A percentile compares a stretch with the other conserved stretches of the same genome.
Conservation (phyloP, 2,329 filamentous ascomycete species). For the Venturia pyrina region DNA sequence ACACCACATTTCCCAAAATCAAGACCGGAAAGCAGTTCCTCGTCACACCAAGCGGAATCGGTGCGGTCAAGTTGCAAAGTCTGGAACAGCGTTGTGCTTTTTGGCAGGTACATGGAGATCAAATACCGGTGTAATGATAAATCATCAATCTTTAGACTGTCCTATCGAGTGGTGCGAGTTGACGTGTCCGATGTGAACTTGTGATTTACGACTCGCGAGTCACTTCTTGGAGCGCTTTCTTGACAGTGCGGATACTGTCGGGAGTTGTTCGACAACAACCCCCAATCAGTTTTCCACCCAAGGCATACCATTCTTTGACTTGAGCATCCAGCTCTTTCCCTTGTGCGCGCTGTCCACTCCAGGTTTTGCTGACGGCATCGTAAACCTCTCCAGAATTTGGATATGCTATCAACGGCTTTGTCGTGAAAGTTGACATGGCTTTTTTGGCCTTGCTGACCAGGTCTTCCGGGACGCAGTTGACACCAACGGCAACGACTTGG, state of each 20-base stretch:
- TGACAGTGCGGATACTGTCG: constrained; percentile 28
- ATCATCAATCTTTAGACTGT: background rate
- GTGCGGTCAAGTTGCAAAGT: constrained; percentile 26
- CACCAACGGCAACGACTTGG: constrained; percentile 32
- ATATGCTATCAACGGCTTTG: constrained; percentile 30
- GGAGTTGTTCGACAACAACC: constrained; percentile 39
- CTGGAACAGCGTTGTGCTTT: constrained; percentile 43
- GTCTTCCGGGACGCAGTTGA: constrained; percentile 34
- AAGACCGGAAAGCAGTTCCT: constrained; percentile 40
- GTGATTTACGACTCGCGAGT: background rate
- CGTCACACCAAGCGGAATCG: constrained; percentile 37
- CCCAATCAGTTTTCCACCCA: constrained; percentile 34
- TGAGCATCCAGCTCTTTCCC: constrained; percentile 20
- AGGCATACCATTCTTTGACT: constrained; percentile 23
- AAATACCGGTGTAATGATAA: constrained; percentile 36
- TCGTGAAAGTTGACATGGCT: constrained; percentile 22
- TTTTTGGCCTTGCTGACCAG: constrained; percentile 25
- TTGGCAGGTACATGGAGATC: constrained; percentile 38
- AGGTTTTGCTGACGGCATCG: constrained; percentile 31
- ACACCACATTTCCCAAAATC: constrained; percentile 37
- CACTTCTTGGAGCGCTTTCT: constrained; percentile 16
- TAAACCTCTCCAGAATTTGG: constrained; percentile 39
- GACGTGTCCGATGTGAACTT: background rate
- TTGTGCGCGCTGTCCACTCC: constrained; percentile 22
- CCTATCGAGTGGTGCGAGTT: background rate